Evolutionary conservation across 2,329 filamentous ascomycete species (phyloP).

Genomic region (Anisogramma anomala): DNA sequence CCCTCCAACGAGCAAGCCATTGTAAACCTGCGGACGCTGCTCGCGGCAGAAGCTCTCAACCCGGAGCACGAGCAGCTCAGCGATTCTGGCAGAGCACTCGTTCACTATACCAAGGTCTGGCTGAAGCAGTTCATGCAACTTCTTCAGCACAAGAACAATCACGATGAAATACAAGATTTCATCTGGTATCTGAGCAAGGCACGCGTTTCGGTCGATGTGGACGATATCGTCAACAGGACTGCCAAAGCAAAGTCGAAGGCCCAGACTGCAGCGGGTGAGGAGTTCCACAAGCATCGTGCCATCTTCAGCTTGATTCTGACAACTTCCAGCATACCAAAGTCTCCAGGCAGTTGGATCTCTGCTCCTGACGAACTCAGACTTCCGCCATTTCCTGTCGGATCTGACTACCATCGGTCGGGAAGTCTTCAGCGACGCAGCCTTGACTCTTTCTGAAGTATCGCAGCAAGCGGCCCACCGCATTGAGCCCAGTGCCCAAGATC

Average conservation of each 20-base stretch:
- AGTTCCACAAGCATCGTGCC: too few relatives aligned
- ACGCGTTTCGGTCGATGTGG: conserved; percentile 55
- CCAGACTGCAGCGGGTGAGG: conserved; percentile 57
- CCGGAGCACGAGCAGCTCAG: conserved; percentile 65
- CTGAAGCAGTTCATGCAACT: conserved; percentile 73
- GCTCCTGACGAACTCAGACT: conserved; percentile 83
- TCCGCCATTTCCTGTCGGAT: conserved; percentile 75
- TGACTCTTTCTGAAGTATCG: conserved; percentile 64
- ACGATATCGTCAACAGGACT: conserved; percentile 50
- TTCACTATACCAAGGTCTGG: conserved; percentile 61
- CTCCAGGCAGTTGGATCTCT: conserved; percentile 72
- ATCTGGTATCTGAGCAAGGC: conserved; percentile 74
- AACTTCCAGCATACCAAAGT: conserved; percentile 57
- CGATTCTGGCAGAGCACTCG: conserved; percentile 60
- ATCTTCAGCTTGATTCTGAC: conserved; percentile 15
- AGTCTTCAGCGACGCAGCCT: conserved; percentile 77
- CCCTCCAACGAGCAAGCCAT: conserved; percentile 80
- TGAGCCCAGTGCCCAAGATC: conserved; percentile 54
- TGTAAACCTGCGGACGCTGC: conserved; percentile 64
- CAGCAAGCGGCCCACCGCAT: conserved; percentile 62
- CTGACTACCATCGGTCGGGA: conserved; percentile 67
- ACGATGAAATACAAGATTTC: conserved; percentile 84
- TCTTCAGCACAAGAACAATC: conserved; percentile 66
- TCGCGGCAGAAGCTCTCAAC: conserved; percentile 69
- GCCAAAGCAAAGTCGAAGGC: conserved; percentile 54